Conservation (phyloP, 495 filamentous ascomycete species). For the Xylaria intraflava region DNA sequence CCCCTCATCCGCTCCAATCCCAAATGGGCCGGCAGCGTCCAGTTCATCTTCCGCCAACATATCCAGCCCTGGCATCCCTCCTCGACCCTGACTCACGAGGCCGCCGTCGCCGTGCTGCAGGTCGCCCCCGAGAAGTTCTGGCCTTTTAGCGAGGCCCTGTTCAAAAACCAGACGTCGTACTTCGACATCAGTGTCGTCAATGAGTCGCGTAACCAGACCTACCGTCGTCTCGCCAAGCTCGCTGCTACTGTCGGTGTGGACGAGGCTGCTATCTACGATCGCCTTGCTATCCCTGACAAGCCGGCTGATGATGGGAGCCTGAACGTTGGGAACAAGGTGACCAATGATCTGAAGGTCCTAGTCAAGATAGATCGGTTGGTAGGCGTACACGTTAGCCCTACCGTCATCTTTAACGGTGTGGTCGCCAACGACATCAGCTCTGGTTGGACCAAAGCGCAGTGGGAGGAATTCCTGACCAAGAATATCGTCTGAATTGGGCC, state of each 20-base stretch:
- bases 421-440: constrained; percentile 72
- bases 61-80: constrained; percentile 96
- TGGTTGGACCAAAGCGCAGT: constrained; percentile 70
- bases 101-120: constrained; percentile 67
- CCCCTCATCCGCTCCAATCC: constrained; percentile 48
- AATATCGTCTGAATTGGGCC: constrained; percentile 52
- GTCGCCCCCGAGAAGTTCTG: constrained; percentile 66
- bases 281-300: constrained; percentile 59
- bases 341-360: constrained; percentile 76
- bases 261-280: constrained; percentile 53
- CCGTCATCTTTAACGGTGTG: constrained; percentile 80
- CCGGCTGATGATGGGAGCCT: constrained; percentile 53
- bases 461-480: constrained; percentile 78
- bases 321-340: constrained; percentile 74
- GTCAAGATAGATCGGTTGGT: constrained; percentile 71
- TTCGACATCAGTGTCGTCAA: constrained; percentile 79
- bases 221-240: constrained; percentile 64
- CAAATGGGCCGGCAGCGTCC: constrained; percentile 49
- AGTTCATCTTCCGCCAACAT: constrained; percentile 80
- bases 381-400: constrained; percentile 85
- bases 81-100: constrained; percentile 81
- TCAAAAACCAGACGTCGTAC: constrained; percentile 61
- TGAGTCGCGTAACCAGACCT: constrained; percentile 80
- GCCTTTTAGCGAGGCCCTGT: constrained; percentile 66
- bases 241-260: constrained; percentile 57